Conservation (phyloP, 2,329 filamentous ascomycete genomes). For the Monosporascus sp. region DNA sequence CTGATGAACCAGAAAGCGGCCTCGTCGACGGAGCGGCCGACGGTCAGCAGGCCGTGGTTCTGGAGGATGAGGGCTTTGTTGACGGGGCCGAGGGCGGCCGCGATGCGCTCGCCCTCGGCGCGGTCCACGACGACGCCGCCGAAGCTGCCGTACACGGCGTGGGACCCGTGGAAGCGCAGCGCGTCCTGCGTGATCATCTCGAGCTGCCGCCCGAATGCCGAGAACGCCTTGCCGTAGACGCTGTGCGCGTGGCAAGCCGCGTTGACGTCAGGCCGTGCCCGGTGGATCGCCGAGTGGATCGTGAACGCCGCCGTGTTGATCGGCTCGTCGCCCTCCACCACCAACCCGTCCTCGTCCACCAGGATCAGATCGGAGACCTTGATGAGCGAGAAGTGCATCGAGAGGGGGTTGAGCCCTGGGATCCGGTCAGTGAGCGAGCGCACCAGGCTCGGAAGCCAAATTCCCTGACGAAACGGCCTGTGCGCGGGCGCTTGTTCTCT, state of each 20-base stretch:
- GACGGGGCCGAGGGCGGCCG: constrained; percentile 31
- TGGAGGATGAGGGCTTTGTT: constrained; percentile 37
- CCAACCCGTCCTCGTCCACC: constrained; percentile 4
- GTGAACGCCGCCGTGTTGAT: constrained; percentile 41
- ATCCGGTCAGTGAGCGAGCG: neutral
- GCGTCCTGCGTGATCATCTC: constrained; percentile 56
- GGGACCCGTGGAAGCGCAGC: constrained; percentile 43
- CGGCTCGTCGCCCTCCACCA: constrained; percentile 1
- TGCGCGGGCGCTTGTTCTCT: neutral
- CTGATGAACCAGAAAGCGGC: constrained; percentile 39
- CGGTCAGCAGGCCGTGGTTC: constrained; percentile 40
- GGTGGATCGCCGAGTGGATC: constrained; percentile 56
- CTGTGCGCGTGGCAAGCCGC: constrained; percentile 55
- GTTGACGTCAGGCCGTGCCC: constrained; percentile 52
- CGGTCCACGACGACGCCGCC: constrained; percentile 34
- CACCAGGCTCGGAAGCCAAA: no score
- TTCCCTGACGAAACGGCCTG: no score
- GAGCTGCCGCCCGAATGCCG: constrained; percentile 47
- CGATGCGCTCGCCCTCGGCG: constrained; percentile 37
- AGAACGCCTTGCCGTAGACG: constrained; percentile 53
- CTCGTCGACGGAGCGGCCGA: constrained; percentile 35
- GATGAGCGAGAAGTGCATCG: constrained; percentile 6
- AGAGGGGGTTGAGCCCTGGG: constrained; percentile 1
- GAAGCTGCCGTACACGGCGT: constrained; percentile 24
- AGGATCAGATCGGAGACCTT: constrained; percentile 5